Percentiles rank a stretch among this genome's conserved stretches.
Conservation (phyloP, 2,329 filamentous ascomycete genomes). For the Colletotrichum orbiculare region DNA sequence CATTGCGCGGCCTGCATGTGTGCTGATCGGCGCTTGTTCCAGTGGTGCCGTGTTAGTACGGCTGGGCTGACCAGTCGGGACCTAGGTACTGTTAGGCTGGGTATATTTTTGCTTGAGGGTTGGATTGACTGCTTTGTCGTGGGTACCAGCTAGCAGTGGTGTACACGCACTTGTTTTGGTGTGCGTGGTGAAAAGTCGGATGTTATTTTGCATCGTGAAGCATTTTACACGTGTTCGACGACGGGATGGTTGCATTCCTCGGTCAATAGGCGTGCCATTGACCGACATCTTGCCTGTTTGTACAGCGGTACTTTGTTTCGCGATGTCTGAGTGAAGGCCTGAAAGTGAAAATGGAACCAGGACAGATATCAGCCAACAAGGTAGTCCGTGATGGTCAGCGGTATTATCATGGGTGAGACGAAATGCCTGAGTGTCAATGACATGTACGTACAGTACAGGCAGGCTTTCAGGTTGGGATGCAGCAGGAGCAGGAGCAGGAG, state of each 20-base stretch:
- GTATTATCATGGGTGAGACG: no score
- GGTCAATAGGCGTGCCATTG: slow-evolving; percentile 10
- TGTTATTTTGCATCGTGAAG: not conserved
- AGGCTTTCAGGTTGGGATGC: slow-evolving; percentile 24
- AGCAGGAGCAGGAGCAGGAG: slow-evolving; percentile 6
- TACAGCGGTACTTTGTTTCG: no score
- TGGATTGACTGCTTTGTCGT: slow-evolving; percentile 17
- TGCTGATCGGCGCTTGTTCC: slow-evolving; percentile 24
- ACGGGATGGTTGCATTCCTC: slow-evolving; percentile 19
- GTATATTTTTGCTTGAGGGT: slow-evolving; percentile 5
- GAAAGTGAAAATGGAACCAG: slow-evolving; percentile 11
- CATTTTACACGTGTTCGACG: slow-evolving; percentile 9
- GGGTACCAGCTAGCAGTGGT: not conserved
- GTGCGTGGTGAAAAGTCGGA: slow-evolving; percentile 3
- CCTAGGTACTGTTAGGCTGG: slow-evolving; percentile 1
- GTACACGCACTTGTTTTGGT: slow-evolving; percentile 1
- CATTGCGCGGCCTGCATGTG: slow-evolving; percentile 32
- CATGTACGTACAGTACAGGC: no score
- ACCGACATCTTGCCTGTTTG: not conserved
- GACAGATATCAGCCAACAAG: not conserved
- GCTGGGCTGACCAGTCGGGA: slow-evolving; percentile 15
- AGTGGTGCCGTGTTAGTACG: slow-evolving; percentile 25
- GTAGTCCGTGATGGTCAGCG: no score
- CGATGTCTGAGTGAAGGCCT: no score
- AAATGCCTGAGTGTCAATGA: no score